phyloP scores from a whole-genome alignment of 805 yeast species.

The Metschnikowia kofuensis region DNA sequence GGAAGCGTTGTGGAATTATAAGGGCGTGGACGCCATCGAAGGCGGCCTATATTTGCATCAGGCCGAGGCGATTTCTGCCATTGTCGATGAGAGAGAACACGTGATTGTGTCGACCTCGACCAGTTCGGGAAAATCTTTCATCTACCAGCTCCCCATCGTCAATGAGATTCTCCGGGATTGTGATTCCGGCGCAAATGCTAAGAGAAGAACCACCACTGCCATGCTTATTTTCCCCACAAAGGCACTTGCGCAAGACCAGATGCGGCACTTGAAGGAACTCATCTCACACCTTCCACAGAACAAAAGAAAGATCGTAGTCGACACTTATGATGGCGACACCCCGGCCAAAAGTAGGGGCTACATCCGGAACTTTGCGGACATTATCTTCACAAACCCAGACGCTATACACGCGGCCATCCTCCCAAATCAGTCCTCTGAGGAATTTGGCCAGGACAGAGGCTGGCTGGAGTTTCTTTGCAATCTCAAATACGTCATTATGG shows the following conservation, averaged over 20 bases:
- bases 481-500: slow-evolving; percentile 73
- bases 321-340: slow-evolving; percentile 95
- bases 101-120: slow-evolving; percentile 93
- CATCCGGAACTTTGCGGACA: slow-evolving; percentile 64
- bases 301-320: slow-evolving; percentile 49
- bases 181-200: slow-evolving; percentile 30
- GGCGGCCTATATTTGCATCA: slow-evolving; percentile 74
- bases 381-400: slow-evolving; percentile 94
- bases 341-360: slow-evolving; percentile 49
- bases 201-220: slow-evolving; percentile 51
- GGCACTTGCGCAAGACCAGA: slow-evolving; percentile 96
- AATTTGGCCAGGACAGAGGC: slow-evolving; percentile 19
- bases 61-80: slow-evolving; percentile 64
- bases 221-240: slow-evolving; percentile 94
- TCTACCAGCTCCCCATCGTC: slow-evolving; percentile 85
- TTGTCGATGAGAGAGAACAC: slow-evolving; percentile 50
- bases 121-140: slow-evolving; percentile 91
- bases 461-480: slow-evolving; percentile 71
- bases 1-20: slow-evolving; percentile 46
- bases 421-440: slow-evolving; percentile 57
- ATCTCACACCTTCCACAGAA: slow-evolving; percentile 46
- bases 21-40: slow-evolving; percentile 40
- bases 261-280: slow-evolving; percentile 66
- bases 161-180: slow-evolving; percentile 40
- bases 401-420: slow-evolving; percentile 82